Conservation (phyloP, 306 rosid genomes). For the Medicago ruthenica region DNA sequence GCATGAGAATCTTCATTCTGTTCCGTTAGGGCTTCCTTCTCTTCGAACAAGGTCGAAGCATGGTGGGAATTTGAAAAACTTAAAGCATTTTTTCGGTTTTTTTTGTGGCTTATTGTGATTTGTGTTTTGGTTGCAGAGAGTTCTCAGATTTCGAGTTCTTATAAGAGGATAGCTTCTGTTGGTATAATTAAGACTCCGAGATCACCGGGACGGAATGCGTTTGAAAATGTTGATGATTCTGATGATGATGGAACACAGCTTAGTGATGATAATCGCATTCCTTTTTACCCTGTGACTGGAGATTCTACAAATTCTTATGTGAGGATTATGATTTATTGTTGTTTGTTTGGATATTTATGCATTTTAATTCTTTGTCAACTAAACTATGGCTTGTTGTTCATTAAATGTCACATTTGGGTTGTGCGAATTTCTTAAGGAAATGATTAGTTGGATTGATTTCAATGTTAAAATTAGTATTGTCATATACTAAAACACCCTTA, state of each 20-base stretch:
- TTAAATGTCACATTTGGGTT: neutral
- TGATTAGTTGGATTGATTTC: too few species aligned
- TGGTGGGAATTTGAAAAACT: slow-evolving; percentile 47
- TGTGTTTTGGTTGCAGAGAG: slow-evolving; percentile 49
- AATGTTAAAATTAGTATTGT: too few species aligned
- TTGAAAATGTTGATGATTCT: slow-evolving; percentile 63
- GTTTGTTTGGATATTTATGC: slow-evolving; percentile 2
- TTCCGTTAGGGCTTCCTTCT: slow-evolving; percentile 63
- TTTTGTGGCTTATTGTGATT: slow-evolving; percentile 1
- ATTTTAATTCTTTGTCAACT: neutral
- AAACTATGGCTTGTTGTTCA: slow-evolving; percentile 10
- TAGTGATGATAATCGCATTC: slow-evolving; percentile 52
- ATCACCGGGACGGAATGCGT: slow-evolving; percentile 57
- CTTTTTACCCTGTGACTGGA: slow-evolving; percentile 48
- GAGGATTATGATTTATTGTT: slow-evolving; percentile 36
- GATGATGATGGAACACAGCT: slow-evolving; percentile 69
- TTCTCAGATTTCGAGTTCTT: slow-evolving; percentile 46
- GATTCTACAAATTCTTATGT: slow-evolving; percentile 39
- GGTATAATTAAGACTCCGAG: slow-evolving; percentile 64
- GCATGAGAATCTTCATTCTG: slow-evolving; percentile 55
- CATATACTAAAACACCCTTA: too few species aligned
- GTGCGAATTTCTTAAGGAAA: too few species aligned
- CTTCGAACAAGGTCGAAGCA: slow-evolving; percentile 48
- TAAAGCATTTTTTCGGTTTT: neutral
- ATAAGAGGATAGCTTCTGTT: slow-evolving; percentile 56